Percentiles rank a stretch among this genome's conserved stretches.
These are phyloP conservation scores for Stachybotrys elegans DNA, from an alignment of 2,329 filamentous ascomycete species.

Conservation along the genomic window DNA sequence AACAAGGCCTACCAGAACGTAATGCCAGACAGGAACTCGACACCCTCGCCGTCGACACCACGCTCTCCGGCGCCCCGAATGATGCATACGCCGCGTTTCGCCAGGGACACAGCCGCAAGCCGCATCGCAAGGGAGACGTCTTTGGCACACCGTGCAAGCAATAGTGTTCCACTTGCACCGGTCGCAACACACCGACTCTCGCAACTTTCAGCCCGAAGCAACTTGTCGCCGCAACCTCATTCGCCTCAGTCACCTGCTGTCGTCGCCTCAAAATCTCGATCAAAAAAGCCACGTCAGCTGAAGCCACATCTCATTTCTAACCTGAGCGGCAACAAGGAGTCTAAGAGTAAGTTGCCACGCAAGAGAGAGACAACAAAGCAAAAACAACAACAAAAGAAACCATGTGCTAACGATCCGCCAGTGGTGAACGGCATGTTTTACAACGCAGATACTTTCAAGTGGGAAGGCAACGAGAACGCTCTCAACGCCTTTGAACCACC, in stretches of 20 bases:
- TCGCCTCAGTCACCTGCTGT: constrained; percentile 30
- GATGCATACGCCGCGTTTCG: constrained; percentile 56
- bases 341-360: constrained; percentile 66
- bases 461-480: constrained; percentile 95
- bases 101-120: constrained; percentile 61
- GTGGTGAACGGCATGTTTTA: constrained; percentile 95
- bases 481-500: constrained; percentile 72
- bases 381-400: neutral
- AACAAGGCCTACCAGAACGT: constrained; percentile 53
- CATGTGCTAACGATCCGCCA: constrained; percentile 34
- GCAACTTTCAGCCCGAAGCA: constrained; percentile 46
- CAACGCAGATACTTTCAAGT: constrained; percentile 78
- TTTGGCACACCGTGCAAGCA: constrained; percentile 54
- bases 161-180: constrained; percentile 47
- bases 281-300: constrained; percentile 54
- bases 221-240: constrained; percentile 36
- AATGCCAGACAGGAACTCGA: constrained; percentile 46
- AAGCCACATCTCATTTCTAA: constrained; percentile 90
- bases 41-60: constrained; percentile 48
- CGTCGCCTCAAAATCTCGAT: constrained; percentile 51
- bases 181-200: constrained; percentile 50
- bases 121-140: constrained; percentile 59
- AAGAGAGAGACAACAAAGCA: neutral
- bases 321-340: constrained; percentile 66
- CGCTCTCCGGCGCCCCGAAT: constrained; percentile 52